Evolutionary conservation across 169 alveolate species (phyloP), one percentile per base, ranked within the genome.

Genomic region (Besnoitia besnoiti): DNA sequence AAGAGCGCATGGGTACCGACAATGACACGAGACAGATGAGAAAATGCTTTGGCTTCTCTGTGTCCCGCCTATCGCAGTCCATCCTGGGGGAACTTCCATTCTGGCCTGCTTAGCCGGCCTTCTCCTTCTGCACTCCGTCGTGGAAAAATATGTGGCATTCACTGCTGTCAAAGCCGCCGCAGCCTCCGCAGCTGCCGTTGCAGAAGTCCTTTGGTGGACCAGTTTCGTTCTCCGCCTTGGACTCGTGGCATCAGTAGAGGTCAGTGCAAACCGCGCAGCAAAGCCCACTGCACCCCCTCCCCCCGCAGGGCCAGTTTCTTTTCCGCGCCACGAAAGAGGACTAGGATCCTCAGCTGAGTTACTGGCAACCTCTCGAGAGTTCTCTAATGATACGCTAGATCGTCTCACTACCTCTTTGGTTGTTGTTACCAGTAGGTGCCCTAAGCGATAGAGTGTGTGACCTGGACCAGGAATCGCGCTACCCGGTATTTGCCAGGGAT

Each of bases 171-270:
- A 55, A 24, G 61, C 55, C 49, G 30, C 49, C 30, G 87, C 59
- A 77, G 87, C 87, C 40, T 51, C 87, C 8, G n/a, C n/a, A n/a
- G n/a, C n/a, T 7, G 87, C 59, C 4, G 61, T 77, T 73, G 8
- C 82, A 27, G 44, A 73, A 16, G 87, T 21, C 19, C 40, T 77
- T 39, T 42, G 61, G 87, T 77, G 87, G 87, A 21, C 40, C 87
- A 37, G 59, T 35, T 2, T 77, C 59, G 12, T 77, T 0, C 87
- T 77, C 30, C 49, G 40, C 2, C 55, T 77, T 35, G 50, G 61
- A 14, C 87, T 77, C 40, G 87, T 77, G 44, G 87, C 61, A 14
- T 19, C 87, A 44, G 87, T 37, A 42, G 87, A 77, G 59, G 87
- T 77, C 12, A 77, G 87, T 55, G 67, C 5, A 49, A n/a, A n/a